Percentiles rank a stretch among this genome's conserved stretches.
Conservation (phyloP, 2,329 filamentous ascomycete genomes). For the Fusarium compactum region DNA sequence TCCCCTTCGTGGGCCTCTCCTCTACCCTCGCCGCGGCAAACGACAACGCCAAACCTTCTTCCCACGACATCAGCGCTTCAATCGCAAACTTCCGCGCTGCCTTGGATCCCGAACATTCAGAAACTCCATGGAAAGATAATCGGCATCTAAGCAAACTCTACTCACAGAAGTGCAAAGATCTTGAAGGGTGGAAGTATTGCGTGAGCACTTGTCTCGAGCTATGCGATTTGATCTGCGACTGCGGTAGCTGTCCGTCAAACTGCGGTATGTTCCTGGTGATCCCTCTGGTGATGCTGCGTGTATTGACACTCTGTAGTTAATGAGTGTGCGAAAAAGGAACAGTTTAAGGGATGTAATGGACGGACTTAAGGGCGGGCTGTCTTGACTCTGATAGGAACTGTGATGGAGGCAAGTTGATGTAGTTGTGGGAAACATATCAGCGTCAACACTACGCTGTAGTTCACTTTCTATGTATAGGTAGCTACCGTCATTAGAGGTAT, state of each 20-base stretch:
- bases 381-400: neutral
- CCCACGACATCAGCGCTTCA: neutral
- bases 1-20: neutral
- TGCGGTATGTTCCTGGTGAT: neutral
- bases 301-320: neutral
- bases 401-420: neutral
- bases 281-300: accelerated
- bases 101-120: neutral
- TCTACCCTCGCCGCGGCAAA: neutral
- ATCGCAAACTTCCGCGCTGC: neutral
- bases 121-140: neutral
- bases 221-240: neutral
- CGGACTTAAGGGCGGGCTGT: too few relatives aligned
- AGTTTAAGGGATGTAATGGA: neutral
- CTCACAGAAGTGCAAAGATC: neutral
- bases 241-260: neutral
- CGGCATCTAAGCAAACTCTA: neutral
- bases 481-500: neutral
- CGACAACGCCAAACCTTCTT: neutral
- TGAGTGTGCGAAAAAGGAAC: neutral
- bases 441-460: neutral
- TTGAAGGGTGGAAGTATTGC: neutral
- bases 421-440: neutral
- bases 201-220: neutral
- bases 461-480: neutral